A percentile compares a stretch with the other conserved stretches of the same genome.
Conservation (phyloP, 805 yeast genomes). For the Starmerella cellae region DNA sequence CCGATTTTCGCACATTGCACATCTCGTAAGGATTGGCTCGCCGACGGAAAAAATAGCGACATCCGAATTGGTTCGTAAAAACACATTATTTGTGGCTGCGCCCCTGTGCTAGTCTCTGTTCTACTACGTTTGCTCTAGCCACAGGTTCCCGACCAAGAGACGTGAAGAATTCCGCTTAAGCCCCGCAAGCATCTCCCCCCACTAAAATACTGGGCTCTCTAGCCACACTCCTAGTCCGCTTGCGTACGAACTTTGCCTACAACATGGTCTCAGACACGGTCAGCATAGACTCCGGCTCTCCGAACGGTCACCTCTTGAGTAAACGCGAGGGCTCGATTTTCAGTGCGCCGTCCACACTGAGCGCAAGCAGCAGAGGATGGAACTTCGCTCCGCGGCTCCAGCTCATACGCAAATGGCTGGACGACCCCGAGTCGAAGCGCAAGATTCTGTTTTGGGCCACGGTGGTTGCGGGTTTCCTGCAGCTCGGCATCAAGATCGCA, state of each 20-base stretch:
- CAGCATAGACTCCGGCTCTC: neutral
- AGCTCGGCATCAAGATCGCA: slow-evolving; percentile 13
- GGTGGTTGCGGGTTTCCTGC: slow-evolving; percentile 9
- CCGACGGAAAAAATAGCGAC: too few species aligned
- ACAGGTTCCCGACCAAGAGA: too few species aligned
- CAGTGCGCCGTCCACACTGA: slow-evolving; percentile 1
- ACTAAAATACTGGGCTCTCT: neutral
- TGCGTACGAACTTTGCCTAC: too few species aligned
- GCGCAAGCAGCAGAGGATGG: neutral
- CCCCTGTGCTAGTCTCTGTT: neutral
- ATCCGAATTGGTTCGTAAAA: too few species aligned
- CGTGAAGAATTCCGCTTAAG: too few species aligned
- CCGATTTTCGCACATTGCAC: too few species aligned
- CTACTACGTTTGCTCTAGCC: too few species aligned
- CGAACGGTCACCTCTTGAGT: neutral
- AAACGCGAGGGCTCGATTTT: neutral
- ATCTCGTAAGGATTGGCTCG: too few species aligned
- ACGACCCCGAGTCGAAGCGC: slow-evolving; percentile 8
- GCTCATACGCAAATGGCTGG: slow-evolving; percentile 5
- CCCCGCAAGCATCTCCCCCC: neutral
- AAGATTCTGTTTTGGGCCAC: slow-evolving; percentile 10
- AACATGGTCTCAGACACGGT: neutral
- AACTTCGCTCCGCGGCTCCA: slow-evolving; percentile 10
- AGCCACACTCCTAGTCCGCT: too few species aligned
- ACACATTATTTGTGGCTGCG: too few species aligned